A percentile compares a stretch with the other conserved stretches of the same genome.
Conservation (phyloP, 148 eudicot genomes). For the Vaccinium myrtillus region DNA sequence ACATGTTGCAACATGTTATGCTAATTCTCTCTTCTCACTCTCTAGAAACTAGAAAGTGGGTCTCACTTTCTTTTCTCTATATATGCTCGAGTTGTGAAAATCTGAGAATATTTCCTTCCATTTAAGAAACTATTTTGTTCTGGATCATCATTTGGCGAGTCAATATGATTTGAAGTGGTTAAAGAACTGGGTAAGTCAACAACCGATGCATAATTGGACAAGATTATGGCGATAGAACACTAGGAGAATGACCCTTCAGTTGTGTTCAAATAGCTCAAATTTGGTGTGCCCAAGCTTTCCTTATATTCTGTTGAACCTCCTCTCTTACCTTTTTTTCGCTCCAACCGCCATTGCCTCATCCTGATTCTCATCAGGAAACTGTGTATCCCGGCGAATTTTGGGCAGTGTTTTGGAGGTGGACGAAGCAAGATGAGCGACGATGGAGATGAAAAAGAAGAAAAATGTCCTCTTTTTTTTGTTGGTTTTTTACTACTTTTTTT, state of each 20-base stretch:
- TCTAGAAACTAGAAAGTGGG: not conserved
- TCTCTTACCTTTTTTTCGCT: not conserved
- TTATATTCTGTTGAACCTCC: not conserved
- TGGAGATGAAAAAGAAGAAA: not conserved
- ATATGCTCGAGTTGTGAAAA: not conserved
- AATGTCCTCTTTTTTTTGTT: not conserved
- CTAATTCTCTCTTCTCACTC: not conserved
- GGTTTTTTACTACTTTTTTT: no score
- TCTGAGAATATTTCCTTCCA: not conserved
- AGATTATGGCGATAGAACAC: not conserved
- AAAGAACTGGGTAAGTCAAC: not conserved
- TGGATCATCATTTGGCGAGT: not conserved
- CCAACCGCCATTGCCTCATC: not conserved
- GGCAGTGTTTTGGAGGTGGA: not conserved
- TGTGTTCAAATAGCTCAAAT: not conserved
- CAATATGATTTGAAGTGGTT: not conserved
- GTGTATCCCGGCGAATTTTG: not conserved
- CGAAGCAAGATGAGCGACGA: not conserved
- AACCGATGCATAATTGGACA: not conserved
- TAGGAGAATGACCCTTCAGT: not conserved
- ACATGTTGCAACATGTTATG: not conserved
- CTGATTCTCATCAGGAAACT: not conserved
- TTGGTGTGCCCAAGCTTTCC: constrained; percentile 4
- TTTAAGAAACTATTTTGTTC: not conserved
- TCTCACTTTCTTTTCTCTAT: not conserved